Base-by-base conservation (phyloP, 345 rosid species). In the Aethionema arabicum region DNA sequence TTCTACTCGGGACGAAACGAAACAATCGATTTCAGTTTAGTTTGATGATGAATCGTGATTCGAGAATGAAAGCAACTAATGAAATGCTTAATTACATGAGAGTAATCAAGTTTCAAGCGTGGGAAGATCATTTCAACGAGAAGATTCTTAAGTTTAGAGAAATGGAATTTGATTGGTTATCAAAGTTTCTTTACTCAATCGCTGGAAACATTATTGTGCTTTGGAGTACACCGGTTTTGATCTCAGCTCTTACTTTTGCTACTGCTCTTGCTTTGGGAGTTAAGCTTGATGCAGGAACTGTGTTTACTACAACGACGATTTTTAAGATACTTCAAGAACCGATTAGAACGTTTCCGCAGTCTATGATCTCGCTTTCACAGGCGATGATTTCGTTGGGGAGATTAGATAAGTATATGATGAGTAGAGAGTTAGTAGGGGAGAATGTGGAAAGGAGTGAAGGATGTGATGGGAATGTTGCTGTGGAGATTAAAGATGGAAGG, bases 321-420 rank as follows among this genome's bases (percentile, higher is more conserved):
- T 93, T 87, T 57, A 93, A 89, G 80, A 93, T 93, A 61, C 77
- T 93, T 74, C 97, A 89, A 74, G 99, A 87, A 68, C 97, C 99
- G 4, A 87, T 93, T 52, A 81, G 99, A 76, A 47, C 71, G 27
- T 89, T 93, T 76, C 99, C 99, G 0, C 95, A 89, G 72, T 87
- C 97, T 11, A 80, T 93, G 99, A 93, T 93, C 74, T 79, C 96
- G 6, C 76, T 93, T 69, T 93, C 99, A 0, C 99, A 89, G 61
- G 99, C 99, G 16, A 78, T 83, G 97, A 79, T 93, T 52, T 93
- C 99, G 13, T 76, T 93, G 0, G 87, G 73, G 7, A 82, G 99
- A 67, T 77, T 93, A 61, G 96, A 93, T 59, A 66, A 62, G 32
- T 93, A 69, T 68, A 89, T 93, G 99, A 56, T 69, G 61, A 89